These are phyloP conservation scores for Coniochaeta hoffmannii DNA, from an alignment of 2,329 filamentous ascomycete species.

Conservation along the genomic window DNA sequence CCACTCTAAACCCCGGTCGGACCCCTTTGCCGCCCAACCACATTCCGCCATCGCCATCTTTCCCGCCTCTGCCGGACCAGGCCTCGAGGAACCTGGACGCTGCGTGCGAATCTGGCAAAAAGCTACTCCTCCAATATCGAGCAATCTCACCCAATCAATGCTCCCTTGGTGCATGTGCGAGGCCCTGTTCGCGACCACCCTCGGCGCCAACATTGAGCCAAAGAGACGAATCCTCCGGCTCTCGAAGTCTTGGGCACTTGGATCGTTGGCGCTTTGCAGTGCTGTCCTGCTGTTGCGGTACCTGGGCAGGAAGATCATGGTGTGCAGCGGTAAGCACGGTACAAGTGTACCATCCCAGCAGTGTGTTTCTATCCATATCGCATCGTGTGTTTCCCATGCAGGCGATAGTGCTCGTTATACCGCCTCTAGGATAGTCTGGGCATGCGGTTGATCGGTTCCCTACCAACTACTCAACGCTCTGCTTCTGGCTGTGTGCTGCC, in stretches of 20 bases:
- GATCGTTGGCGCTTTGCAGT: not conserved
- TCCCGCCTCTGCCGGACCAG: constrained; percentile 7
- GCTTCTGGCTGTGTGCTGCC: not conserved
- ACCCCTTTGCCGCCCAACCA: constrained; percentile 17
- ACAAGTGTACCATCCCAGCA: not conserved
- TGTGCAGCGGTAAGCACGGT: not conserved
- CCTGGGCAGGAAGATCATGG: not conserved
- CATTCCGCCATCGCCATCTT: constrained; percentile 5
- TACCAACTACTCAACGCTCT: not conserved
- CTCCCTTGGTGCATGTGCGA: constrained; percentile 1
- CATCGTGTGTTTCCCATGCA: not conserved
- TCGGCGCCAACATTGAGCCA: constrained; percentile 3
- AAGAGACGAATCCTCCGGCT: not conserved
- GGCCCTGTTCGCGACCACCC: constrained; percentile 3
- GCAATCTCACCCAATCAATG: not conserved
- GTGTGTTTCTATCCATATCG: not conserved
- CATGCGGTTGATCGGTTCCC: not conserved
- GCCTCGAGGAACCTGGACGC: not conserved
- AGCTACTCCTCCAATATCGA: not conserved
- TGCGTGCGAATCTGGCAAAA: constrained; percentile 1
- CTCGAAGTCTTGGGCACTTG: not conserved
- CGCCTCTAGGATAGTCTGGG: not conserved
- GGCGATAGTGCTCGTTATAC: not conserved
- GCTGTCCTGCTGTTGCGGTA: not conserved
- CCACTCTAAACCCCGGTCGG: not conserved